Evolutionary conservation across 108 stramenopile species (phyloP), one percentile per base, ranked within the genome.

Genomic region (Aurantiochytrium sp.): DNA sequence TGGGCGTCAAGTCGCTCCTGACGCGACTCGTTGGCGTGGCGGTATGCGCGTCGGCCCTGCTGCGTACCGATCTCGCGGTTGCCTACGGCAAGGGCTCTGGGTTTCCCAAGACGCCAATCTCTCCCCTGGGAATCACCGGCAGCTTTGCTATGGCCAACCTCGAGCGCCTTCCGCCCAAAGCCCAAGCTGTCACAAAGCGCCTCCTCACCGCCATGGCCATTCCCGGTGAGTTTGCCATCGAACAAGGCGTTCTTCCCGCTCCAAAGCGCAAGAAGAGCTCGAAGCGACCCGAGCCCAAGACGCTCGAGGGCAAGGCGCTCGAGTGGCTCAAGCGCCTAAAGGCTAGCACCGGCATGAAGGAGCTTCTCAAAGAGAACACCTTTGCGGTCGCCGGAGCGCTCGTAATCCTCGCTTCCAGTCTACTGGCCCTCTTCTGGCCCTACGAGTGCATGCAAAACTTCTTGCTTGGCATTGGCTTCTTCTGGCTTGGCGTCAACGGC

Each of bases 401-500:
- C 23, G 51, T 83, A 12, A 23, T 83, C 25, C 51, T 83, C 76
- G 8, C 49, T 23, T 47, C 49, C 10, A 35, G 45, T 18, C 51
- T 83, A 45, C 76, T 83, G 12, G 76, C 76, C n/a, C 6, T 83
- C 76, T 83, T 83, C 49, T 83, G 45, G 45, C 76, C 76, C 12
- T 83, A 83, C 51, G 76, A 83, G 76, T 47, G 49, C 49, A 53
- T 83, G 45, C 76, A 83, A 45, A 83, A 83, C 76, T 12, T 83
- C 23, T 18, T 83, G 49, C 6, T 83, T 6, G 76, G 76, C 45
- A n/a, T 83, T 83, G 76, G 76, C 25, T 83, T 47, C 76, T 83
- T 83, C 23, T 83, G 76, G 76, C 28, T 83, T 83, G 76, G 76
- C 5, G 18, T 53, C 49, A 83, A 83, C 51, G 76, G 76, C 18